Base-by-base conservation (phyloP, 2,329 filamentous ascomycete genomes). In the Microascus cirrosus region DNA sequence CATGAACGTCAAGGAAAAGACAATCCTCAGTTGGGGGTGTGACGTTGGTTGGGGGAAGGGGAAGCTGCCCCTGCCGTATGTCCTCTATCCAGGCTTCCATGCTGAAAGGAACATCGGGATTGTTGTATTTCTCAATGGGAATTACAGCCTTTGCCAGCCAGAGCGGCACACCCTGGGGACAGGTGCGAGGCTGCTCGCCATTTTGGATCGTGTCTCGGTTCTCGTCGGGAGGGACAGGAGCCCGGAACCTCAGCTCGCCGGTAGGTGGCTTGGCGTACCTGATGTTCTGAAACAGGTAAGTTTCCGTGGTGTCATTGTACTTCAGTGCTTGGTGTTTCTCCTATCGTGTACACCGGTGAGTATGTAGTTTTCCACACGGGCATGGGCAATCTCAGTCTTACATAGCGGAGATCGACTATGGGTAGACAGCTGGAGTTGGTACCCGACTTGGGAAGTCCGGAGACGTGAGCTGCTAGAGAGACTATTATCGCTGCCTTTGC, bases 1-100 rank as follows among this genome's bases (percentile, higher is more conserved):
- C 71, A 32, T 68, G 65, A 12, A 74, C 63, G 59, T 75, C 73
- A 1, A 75, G 64, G 57, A 74, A 73, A 0, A 75, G 64, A 55
- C 73, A 76, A 57, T 75, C 73, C 60, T 73, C 70, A 0, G 63
- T n/a, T n/a, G n/a, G n/a, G n/a, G n/a, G n/a, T n/a, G n/a, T 60
- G 48, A 39, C 59, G 45, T n/a, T n/a, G n/a, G n/a, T n/a, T n/a
- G n/a, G n/a, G n/a, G n/a, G n/a, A n/a, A n/a, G n/a, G n/a, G n/a
- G n/a, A n/a, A n/a, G n/a, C n/a, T n/a, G n/a, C n/a, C n/a, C n/a
- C n/a, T n/a, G n/a, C n/a, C n/a, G n/a, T n/a, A n/a, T n/a, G n/a
- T 55, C 58, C 24, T 56, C 4, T 12, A 53, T 58, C 53, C 53
- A 59, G 4, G 22, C 54, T 34, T 54, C 32, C 10, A 62, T 39